Conservation (phyloP, 352 stramenopile species). For the Discostella stelligera region DNA sequence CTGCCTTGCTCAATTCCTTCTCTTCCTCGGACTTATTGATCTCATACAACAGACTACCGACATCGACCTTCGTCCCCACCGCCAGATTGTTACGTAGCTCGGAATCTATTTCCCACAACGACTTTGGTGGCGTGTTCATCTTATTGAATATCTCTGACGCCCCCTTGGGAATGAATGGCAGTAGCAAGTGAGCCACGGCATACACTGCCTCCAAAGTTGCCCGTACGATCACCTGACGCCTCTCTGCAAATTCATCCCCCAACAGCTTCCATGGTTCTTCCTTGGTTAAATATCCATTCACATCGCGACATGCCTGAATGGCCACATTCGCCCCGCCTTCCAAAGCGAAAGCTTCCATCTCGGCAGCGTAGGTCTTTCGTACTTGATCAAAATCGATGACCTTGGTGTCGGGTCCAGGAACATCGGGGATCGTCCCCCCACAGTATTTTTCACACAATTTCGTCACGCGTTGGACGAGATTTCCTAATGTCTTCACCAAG, state of each 20-base stretch:
- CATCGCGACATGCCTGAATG: conserved; percentile 88
- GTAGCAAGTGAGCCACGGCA: conserved; percentile 92
- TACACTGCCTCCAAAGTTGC: conserved; percentile 97
- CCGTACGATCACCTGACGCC: conserved; percentile 89
- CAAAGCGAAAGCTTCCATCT: conserved; percentile 91
- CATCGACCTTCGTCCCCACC: conserved; percentile 86
- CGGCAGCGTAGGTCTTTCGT: conserved; percentile 79
- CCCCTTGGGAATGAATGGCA: conserved; percentile 91
- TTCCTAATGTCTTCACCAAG: conserved; percentile 89
- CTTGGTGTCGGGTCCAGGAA: conserved; percentile 38
- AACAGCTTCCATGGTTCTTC: conserved; percentile 97
- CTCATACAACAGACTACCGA: conserved; percentile 94
- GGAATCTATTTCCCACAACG: conserved; percentile 54
- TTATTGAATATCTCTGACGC: conserved; percentile 93
- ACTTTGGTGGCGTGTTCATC: conserved; percentile 85
- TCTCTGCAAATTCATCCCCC: conserved; percentile 83
- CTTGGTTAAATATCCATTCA: conserved; percentile 97
- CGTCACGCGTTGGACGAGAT: conserved; percentile 95
- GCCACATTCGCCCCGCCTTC: conserved; percentile 88
- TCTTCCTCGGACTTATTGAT: conserved; percentile 78
- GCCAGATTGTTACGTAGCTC: conserved; percentile 85
- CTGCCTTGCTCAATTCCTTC: conserved; percentile 55
- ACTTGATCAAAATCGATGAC: conserved; percentile 53
- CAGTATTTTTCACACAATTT: conserved; percentile 95
- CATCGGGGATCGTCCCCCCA: conserved; percentile 82